phyloP scores from a whole-genome alignment of 139 green algal genomes.

The Medakamo hakoo region DNA sequence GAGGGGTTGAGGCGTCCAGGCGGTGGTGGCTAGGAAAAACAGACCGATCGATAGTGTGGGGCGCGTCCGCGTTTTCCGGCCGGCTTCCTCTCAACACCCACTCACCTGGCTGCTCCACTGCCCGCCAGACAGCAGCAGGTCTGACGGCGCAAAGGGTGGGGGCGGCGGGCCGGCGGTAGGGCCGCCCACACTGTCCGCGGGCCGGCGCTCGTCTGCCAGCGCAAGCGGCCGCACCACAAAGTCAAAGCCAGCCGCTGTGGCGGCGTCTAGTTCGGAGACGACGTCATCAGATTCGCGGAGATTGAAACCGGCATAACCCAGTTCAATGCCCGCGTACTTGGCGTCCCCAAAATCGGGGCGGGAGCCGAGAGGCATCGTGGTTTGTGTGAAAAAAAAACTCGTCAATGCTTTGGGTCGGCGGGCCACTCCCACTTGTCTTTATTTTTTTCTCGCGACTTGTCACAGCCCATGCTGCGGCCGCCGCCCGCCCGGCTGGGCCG shows the following conservation, averaged over 20 bases:
- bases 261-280: background rate
- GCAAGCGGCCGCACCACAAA: constrained; percentile 71
- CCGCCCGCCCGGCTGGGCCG: no score
- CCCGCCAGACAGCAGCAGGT: constrained; percentile 47
- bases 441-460: no score
- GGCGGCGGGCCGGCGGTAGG: constrained; percentile 11
- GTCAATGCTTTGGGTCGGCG: background rate
- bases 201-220: constrained; percentile 22
- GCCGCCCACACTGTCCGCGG: constrained; percentile 8
- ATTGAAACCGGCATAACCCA: constrained; percentile 9
- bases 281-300: background rate
- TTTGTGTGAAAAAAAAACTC: background rate
- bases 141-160: constrained; percentile 36
- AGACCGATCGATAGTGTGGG: background rate
- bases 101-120: constrained; percentile 46
- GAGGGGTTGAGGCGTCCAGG: background rate
- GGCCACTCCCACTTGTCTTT: background rate
- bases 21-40: background rate
- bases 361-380: constrained; percentile 83
- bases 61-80: no score
- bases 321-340: constrained; percentile 60
- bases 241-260: constrained; percentile 57
- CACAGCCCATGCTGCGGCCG: no score
- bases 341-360: constrained; percentile 69
- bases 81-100: no score